These are phyloP conservation scores for Hansenula sp. DNA, from an alignment of 1,139 yeast species.

Conservation along the genomic window DNA sequence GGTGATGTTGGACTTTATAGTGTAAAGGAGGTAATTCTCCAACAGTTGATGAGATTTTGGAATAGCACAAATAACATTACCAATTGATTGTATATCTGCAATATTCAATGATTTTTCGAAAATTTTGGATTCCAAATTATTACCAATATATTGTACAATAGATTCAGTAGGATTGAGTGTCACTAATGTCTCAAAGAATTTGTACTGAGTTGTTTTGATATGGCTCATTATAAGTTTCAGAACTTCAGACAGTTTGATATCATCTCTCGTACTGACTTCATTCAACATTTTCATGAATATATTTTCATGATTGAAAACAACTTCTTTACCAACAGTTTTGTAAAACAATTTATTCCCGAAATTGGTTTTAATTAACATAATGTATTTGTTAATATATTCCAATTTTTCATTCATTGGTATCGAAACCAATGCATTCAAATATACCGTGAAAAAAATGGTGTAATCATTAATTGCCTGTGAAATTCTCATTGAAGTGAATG, in stretches of 20 bases:
- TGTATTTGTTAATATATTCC: slow-evolving; percentile 14
- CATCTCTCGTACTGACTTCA: not conserved
- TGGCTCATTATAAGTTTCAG: slow-evolving; percentile 13
- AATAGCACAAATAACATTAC: not conserved
- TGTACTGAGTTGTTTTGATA: slow-evolving; percentile 13
- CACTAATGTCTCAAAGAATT: slow-evolving; percentile 8
- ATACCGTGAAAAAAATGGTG: not conserved
- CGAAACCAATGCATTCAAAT: not conserved
- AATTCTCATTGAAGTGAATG: not conserved
- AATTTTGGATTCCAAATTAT: slow-evolving; percentile 19
- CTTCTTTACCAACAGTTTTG: slow-evolving; percentile 1
- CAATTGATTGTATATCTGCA: slow-evolving; percentile 10
- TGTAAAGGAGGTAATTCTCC: not conserved
- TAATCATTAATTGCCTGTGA: not conserved
- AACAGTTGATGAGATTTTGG: not conserved
- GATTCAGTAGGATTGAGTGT: not conserved
- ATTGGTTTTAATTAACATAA: slow-evolving; percentile 12
- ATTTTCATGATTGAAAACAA: slow-evolving; percentile 7
- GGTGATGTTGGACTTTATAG: not conserved
- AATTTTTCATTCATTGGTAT: slow-evolving; percentile 1
- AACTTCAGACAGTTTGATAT: slow-evolving; percentile 10
- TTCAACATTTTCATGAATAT: slow-evolving; percentile 10
- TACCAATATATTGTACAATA: slow-evolving; percentile 11
- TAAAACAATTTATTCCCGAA: slow-evolving; percentile 10
- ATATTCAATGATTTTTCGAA: slow-evolving; percentile 6